Conservation (phyloP, 768 basidiomycete species). For the Phylloporus sp. region DNA sequence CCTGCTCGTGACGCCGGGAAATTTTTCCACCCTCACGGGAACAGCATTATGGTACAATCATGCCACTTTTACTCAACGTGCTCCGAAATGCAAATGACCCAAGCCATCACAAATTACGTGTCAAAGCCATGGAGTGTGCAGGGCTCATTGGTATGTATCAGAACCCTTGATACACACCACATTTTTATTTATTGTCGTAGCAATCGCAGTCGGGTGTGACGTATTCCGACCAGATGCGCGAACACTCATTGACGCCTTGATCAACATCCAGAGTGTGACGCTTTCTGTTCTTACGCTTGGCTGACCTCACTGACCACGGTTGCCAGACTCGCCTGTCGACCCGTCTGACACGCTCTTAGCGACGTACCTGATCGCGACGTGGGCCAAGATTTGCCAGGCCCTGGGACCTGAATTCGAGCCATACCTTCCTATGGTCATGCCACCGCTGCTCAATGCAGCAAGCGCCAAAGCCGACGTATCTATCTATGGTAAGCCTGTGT, state of each 20-base stretch:
- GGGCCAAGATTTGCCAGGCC: constrained; percentile 87
- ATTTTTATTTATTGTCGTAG: constrained; percentile 34
- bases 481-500: constrained; percentile 51
- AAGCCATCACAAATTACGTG: constrained; percentile 64
- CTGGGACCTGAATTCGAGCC: constrained; percentile 83
- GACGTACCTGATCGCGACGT: constrained; percentile 80
- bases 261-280: constrained; percentile 69
- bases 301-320: not conserved
- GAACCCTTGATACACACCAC: not conserved
- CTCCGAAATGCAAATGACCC: constrained; percentile 65
- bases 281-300: not conserved
- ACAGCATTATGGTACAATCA: constrained; percentile 73
- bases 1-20: not conserved
- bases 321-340: constrained; percentile 62
- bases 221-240: constrained; percentile 73
- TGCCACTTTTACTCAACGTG: constrained; percentile 77
- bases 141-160: constrained; percentile 67
- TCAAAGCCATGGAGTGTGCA: constrained; percentile 90
- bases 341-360: constrained; percentile 66
- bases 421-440: constrained; percentile 83
- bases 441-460: constrained; percentile 68
- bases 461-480: constrained; percentile 78
- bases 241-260: constrained; percentile 66
- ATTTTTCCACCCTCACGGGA: not conserved
- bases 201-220: constrained; percentile 82